Base-by-base conservation (phyloP, 805 yeast species). In the Wickerhamomyces bovis region DNA sequence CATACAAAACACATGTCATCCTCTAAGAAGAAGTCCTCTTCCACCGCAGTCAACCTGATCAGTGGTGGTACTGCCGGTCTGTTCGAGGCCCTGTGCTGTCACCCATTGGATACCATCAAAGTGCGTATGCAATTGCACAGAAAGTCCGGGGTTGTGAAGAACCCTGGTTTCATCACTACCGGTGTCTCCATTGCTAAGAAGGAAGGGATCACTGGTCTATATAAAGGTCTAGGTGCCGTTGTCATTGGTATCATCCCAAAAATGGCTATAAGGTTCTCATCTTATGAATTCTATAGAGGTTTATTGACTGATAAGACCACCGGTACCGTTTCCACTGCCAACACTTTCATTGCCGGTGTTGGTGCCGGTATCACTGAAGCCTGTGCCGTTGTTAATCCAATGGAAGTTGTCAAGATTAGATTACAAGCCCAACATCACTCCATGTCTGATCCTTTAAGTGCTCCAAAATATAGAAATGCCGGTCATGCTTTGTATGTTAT, bases 341-440 rank as follows among this genome's bases (percentile, higher is more conserved):
- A 80, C 57, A 87, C 90, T 11, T 92, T 92, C 63, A 55, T 86
- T 44, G 90, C 97, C 39, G 99, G 99, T 70, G 94, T 92, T 22
- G 90, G 96, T 66, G 98, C 99, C 18, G 99, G 99, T 71, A 73
- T 88, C 63, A 88, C 97, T 43, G 99, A 92, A 69, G 97, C 98
- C 2, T 90, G 94, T 47, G 69, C 85, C 49, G 92, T 92, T 48
- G 99, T 92, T 38, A 94, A 89, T 65, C 98, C 98, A 40, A 92
- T 89, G 85, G 99, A 92, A 67, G 97, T 94, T 51, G 95, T 92
- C 54, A 92, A 92, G 69, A 92, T 92, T 63, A 78, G 99, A 68
- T 77, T 92, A 63, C 99, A 92, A 70, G 96, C 98, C 16, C 99
- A 92, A 71, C 85, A 83, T 55, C 92, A 88, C 64, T 85, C 95